A percentile compares a stretch with the other conserved stretches of the same genome.
Conservation (phyloP, 805 yeast genomes). For the Sugiyamaella smithiae region DNA sequence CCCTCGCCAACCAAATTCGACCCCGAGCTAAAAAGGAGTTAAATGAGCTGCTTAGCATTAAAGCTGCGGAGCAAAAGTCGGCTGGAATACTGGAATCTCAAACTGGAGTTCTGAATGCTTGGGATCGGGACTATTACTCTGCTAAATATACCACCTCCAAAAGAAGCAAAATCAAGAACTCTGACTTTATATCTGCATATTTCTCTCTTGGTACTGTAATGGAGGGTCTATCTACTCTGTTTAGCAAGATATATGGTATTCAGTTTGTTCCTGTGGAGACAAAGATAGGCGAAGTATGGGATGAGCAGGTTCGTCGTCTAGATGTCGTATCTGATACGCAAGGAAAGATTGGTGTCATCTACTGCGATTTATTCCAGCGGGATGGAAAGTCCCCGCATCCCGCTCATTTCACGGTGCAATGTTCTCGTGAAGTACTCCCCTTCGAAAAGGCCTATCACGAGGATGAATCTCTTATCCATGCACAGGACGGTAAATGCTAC, state of each 20-base stretch:
- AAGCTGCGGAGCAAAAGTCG: conserved; percentile 35
- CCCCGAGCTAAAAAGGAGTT: conserved; percentile 62
- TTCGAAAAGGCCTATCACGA: conserved; percentile 20
- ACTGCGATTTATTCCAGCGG: conserved; percentile 83
- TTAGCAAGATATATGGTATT: conserved; percentile 72
- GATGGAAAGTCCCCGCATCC: conserved; percentile 76
- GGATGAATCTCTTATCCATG: conserved; percentile 17
- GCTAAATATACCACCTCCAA: conserved; percentile 32
- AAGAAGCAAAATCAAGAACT: conserved; percentile 34
- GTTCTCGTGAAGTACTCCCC: conserved; percentile 67
- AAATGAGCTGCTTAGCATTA: conserved; percentile 30
- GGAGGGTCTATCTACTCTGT: conserved; percentile 73
- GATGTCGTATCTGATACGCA: conserved; percentile 65
- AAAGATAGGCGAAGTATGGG: conserved; percentile 81
- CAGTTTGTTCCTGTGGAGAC: conserved; percentile 64
- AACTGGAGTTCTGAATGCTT: conserved; percentile 55
- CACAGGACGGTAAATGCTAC: conserved; percentile 45
- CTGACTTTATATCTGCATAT: conserved; percentile 54
- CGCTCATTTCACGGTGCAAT: conserved; percentile 93
- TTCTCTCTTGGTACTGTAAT: conserved; percentile 85
- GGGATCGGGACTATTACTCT: conserved; percentile 82
- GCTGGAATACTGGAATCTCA: neutral
- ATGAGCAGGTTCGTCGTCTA: conserved; percentile 75
- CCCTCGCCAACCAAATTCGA: conserved; percentile 50
- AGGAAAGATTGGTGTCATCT: conserved; percentile 73